Conservation (phyloP, 805 yeast genomes). For the Kregervanrija fluxuum region DNA sequence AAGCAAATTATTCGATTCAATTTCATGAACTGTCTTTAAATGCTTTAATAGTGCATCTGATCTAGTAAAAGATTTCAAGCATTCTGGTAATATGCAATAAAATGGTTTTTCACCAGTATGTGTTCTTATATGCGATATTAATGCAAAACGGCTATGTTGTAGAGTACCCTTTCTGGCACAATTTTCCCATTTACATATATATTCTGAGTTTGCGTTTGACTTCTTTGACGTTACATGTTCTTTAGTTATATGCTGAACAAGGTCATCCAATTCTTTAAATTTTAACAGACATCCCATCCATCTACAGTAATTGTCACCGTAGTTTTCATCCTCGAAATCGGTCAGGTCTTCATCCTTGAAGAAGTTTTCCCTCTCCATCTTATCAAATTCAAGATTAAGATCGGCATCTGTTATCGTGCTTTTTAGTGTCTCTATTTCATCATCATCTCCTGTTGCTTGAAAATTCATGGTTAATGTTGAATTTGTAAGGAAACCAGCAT, state of each 20-base stretch:
- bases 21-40: constrained; percentile 52
- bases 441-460: too few species aligned
- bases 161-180: constrained; percentile 46
- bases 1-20: constrained; percentile 24
- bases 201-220: constrained; percentile 21
- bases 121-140: constrained; percentile 54
- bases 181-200: constrained; percentile 55
- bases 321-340: constrained; percentile 11
- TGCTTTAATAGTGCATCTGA: constrained; percentile 61
- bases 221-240: constrained; percentile 28
- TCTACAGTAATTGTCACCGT: constrained; percentile 21
- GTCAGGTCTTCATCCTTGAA: constrained; percentile 7
- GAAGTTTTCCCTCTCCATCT: constrained; percentile 14
- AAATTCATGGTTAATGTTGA: too few species aligned
- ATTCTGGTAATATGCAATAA: constrained; percentile 59
- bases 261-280: constrained; percentile 28
- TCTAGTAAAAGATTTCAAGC: constrained; percentile 51
- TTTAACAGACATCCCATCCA: constrained; percentile 32
- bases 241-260: constrained; percentile 33
- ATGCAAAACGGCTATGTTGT: constrained; percentile 49
- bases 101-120: constrained; percentile 66
- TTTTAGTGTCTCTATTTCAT: background rate
- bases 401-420: constrained; percentile 12
- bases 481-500: background rate
- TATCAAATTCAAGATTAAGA: constrained; percentile 17